A percentile compares a stretch with the other conserved stretches of the same genome.
phyloP scores from a whole-genome alignment of 2,329 filamentous ascomycete genomes.

The Zasmidium cellare region DNA sequence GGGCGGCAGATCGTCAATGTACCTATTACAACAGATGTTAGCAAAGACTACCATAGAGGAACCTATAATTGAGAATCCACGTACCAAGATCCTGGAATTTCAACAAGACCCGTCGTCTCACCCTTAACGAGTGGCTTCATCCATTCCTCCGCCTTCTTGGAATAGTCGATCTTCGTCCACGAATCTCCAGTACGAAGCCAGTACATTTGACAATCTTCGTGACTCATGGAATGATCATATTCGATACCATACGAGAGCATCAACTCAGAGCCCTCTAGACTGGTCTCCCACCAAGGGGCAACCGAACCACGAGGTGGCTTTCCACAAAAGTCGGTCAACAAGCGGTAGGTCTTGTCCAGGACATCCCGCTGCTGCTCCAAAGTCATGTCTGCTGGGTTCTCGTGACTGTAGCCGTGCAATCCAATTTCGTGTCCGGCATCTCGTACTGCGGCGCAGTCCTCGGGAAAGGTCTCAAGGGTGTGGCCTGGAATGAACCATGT shows the following conservation, averaged over 20 bases:
- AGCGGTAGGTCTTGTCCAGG: slow-evolving; percentile 68
- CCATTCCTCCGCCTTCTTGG: slow-evolving; percentile 60
- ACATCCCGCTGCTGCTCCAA: slow-evolving; percentile 72
- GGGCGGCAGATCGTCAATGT: slow-evolving; percentile 55
- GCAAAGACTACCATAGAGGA: no score
- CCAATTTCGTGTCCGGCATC: slow-evolving; percentile 66
- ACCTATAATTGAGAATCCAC: no score
- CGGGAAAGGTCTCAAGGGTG: slow-evolving; percentile 63
- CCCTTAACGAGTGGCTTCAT: slow-evolving; percentile 65
- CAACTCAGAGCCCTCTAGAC: slow-evolving; percentile 64
- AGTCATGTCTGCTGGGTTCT: slow-evolving; percentile 70
- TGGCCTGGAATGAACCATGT: slow-evolving; percentile 65
- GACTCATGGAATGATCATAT: slow-evolving; percentile 67
- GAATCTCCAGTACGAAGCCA: slow-evolving; percentile 61
- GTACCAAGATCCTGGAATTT: slow-evolving; percentile 52
- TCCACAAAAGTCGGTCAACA: slow-evolving; percentile 67
- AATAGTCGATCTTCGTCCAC: slow-evolving; percentile 69
- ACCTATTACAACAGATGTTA: slow-evolving; percentile 6
- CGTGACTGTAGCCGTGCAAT: slow-evolving; percentile 70
- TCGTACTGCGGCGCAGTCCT: slow-evolving; percentile 60
- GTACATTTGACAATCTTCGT: slow-evolving; percentile 64
- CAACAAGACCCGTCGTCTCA: slow-evolving; percentile 60
- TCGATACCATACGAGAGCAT: slow-evolving; percentile 66
- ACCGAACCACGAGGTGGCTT: slow-evolving; percentile 70
- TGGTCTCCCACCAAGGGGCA: slow-evolving; percentile 73